Evolutionary conservation across 805 yeast species (phyloP).

Genomic region (Saccharomycopsis schoenii): DNA sequence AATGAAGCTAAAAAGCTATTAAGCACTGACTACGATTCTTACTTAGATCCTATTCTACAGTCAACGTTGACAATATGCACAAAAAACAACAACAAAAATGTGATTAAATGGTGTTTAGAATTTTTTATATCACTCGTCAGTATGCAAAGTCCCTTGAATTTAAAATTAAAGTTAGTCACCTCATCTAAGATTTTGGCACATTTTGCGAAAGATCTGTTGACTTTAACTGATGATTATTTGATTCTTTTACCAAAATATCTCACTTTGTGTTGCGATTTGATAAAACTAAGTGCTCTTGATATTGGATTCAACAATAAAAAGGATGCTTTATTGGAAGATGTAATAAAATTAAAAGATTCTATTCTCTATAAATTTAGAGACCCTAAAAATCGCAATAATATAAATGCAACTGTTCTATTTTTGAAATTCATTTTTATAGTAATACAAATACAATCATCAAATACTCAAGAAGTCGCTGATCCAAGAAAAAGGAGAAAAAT

Average conservation of each 20-base stretch:
- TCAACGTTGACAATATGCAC: neutral
- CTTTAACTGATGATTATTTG: neutral
- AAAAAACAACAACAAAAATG: neutral
- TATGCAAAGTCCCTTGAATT: neutral
- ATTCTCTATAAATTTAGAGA: neutral
- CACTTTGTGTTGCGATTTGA: neutral
- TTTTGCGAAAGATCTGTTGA: neutral
- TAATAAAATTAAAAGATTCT: neutral
- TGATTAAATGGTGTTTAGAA: neutral
- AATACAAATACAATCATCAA: neutral
- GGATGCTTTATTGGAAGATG: neutral
- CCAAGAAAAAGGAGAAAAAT: neutral
- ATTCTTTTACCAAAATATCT: neutral
- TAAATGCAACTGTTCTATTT: neutral
- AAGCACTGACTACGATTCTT: neutral
- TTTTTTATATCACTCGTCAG: neutral
- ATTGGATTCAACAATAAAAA: neutral
- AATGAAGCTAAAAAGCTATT: neutral
- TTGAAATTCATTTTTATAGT: neutral
- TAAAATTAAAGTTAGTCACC: neutral
- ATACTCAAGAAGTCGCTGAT: neutral
- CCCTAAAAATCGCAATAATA: neutral
- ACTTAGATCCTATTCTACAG: neutral
- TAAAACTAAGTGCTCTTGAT: neutral
- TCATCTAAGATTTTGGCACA: neutral